phyloP scores from a whole-genome alignment of 2,329 filamentous ascomycete genomes.

The Clonostachys byssicola region DNA sequence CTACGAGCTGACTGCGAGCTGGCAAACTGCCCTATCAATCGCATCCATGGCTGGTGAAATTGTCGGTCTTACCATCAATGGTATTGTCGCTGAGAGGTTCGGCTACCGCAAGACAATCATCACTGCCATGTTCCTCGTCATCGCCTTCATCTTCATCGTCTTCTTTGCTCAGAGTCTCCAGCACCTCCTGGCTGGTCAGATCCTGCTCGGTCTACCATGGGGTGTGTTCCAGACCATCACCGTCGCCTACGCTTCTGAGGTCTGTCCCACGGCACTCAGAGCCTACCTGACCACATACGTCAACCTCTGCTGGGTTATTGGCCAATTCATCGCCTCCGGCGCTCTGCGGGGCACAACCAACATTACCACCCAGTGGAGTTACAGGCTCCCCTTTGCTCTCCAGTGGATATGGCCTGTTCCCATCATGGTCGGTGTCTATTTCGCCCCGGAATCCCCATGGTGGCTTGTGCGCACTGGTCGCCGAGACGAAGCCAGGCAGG shows the following conservation, averaged over 20 bases:
- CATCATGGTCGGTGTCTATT: conserved; percentile 13
- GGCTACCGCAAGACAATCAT: conserved; percentile 29
- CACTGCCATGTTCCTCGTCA: conserved; percentile 18
- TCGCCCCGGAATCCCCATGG: conserved; percentile 24
- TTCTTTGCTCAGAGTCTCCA: conserved; percentile 24
- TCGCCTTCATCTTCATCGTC: conserved; percentile 25
- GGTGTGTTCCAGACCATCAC: conserved; percentile 21
- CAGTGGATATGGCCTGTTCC: conserved; percentile 25
- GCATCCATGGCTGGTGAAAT: conserved; percentile 28
- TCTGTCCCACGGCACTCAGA: conserved; percentile 19
- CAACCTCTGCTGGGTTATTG: conserved; percentile 11
- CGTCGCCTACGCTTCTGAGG: conserved; percentile 28
- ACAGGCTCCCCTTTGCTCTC: conserved; percentile 26
- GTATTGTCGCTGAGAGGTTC: conserved; percentile 25
- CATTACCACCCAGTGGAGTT: conserved; percentile 20
- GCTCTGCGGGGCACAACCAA: conserved; percentile 22
- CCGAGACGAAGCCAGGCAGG: conserved; percentile 31
- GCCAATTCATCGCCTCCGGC: conserved; percentile 30
- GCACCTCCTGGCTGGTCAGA: conserved; percentile 20
- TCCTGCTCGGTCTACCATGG: conserved; percentile 26
- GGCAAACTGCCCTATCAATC: conserved; percentile 34
- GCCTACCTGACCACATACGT: conserved; percentile 16
- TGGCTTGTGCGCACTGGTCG: conserved; percentile 29
- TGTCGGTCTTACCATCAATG: conserved; percentile 32
- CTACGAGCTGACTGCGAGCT: conserved; percentile 8